Evolutionary conservation across 2,329 filamentous ascomycete genomes (phyloP).

Genomic region (Aspergillus pseudoviridinutans): DNA sequence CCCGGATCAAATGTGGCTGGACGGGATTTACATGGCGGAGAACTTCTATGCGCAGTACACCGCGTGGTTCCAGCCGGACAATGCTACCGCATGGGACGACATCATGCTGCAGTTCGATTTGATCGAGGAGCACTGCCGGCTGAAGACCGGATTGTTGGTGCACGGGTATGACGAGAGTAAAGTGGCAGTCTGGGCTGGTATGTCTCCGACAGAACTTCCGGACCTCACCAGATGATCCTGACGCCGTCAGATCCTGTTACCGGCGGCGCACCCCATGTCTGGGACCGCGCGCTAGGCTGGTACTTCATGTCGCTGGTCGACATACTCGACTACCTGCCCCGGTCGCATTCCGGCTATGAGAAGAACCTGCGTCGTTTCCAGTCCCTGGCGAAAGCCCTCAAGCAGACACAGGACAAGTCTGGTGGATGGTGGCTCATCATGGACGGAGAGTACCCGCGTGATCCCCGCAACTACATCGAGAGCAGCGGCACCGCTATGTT

Average conservation of each 20-base stretch:
- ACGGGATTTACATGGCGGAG: constrained; percentile 14
- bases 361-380: constrained; percentile 11
- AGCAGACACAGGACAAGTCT: constrained; percentile 7
- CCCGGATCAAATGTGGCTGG: constrained; percentile 16
- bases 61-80: constrained; percentile 10
- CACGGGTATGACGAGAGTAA: constrained; percentile 12
- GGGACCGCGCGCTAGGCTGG: constrained; percentile 14
- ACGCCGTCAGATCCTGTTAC: constrained; percentile 9
- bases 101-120: constrained; percentile 13
- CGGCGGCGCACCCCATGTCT: constrained; percentile 9
- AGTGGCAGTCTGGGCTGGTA: constrained; percentile 15
- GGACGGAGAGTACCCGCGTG: constrained; percentile 8
- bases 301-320: constrained; percentile 15
- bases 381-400: constrained; percentile 8
- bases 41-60: constrained; percentile 14
- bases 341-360: constrained; percentile 6
- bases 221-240: not conserved
- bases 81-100: constrained; percentile 13
- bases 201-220: not conserved
- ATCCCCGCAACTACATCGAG: constrained; percentile 14
- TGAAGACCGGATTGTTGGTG: constrained; percentile 5
- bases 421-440: constrained; percentile 15
- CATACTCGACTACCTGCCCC: constrained; percentile 11
- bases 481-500: constrained; percentile 15
- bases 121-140: constrained; percentile 10